Base-by-base conservation (phyloP, 148 eudicot species). In the Vaccinium myrtillus region DNA sequence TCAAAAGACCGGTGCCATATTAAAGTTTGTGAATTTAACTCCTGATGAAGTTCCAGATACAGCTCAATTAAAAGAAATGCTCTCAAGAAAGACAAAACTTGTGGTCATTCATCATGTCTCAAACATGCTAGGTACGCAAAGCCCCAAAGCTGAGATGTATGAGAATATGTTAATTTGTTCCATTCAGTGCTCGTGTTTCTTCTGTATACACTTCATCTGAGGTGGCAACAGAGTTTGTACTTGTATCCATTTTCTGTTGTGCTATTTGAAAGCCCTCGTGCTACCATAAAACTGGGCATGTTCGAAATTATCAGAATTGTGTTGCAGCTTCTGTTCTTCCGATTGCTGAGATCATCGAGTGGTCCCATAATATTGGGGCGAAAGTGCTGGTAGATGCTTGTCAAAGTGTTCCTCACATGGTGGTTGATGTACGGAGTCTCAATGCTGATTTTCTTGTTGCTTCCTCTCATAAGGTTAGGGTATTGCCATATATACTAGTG, bases 351-450 rank as follows among this genome's bases (percentile, higher is more conserved):
- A 83, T 97, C 74, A 93, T 94, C 83, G 88, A 87, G 80, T 94
- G 94, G 88, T 98, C 98, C 73, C 99, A 97, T 88, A 87, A 77
- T 63, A 93, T 97, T 86, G 99, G 98, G 77, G 98, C 99, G 10
- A 97, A 91, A 87, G 96, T 97, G 83, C 91, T 95, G 83, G 92
- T 95, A 82, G 99, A 97, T 94, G 98, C 99, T 90, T 97, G 99
- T 88, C 98, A 97, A 92, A 97, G 98, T 92, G 99, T 97, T 84
- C 99, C 99, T 65, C 99, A 95, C 86, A 97, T 95, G 98, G 92
- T 87, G 77, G 99, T 97, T 86, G 98, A 97, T 91, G 99, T 97
- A 19, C 94, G 91, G 89, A 89, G 86, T 83, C 94, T 97, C 80
- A 92, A 88, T 91, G 94, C 92, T 86, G 99, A 97, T 90, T 97